These are phyloP conservation scores for Puccinia hordei DNA, from an alignment of 1,284 basidiomycete genomes.

Conservation along the genomic window DNA sequence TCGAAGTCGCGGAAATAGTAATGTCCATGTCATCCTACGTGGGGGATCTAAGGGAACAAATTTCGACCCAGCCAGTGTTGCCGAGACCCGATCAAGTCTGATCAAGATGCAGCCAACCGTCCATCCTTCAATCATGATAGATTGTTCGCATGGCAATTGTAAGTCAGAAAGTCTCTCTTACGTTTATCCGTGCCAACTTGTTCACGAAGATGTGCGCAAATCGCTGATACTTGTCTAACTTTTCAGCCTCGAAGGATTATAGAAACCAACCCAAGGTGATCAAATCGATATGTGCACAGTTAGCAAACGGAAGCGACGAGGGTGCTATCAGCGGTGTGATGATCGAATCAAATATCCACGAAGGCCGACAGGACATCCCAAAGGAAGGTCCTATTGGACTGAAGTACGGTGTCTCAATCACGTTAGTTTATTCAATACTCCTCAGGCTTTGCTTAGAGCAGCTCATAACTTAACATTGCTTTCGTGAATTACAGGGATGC, in stretches of 20 bases:
- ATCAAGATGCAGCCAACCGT: constrained; percentile 54
- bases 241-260: constrained; percentile 58
- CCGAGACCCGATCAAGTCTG: constrained; percentile 37
- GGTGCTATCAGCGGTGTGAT: constrained; percentile 82
- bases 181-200: too few relatives aligned
- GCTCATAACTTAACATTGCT: constrained; percentile 63
- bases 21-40: constrained; percentile 58
- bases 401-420: constrained; percentile 59
- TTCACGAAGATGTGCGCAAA: not conserved
- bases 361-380: constrained; percentile 59
- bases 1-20: constrained; percentile 75
- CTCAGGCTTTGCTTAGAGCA: constrained; percentile 59
- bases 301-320: constrained; percentile 72
- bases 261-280: constrained; percentile 64
- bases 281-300: constrained; percentile 74
- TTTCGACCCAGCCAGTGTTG: constrained; percentile 17
- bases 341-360: constrained; percentile 91
- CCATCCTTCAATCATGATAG: constrained; percentile 58
- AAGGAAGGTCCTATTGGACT: constrained; percentile 57
- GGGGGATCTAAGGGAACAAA: constrained; percentile 57
- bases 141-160: constrained; percentile 58
- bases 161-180: too few relatives aligned
- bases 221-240: not conserved
- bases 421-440: constrained; percentile 54
- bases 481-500: constrained; percentile 60